These are phyloP conservation scores for Primulina eburnea DNA, from an alignment of 257 asterid genomes.

Conservation along the genomic window DNA sequence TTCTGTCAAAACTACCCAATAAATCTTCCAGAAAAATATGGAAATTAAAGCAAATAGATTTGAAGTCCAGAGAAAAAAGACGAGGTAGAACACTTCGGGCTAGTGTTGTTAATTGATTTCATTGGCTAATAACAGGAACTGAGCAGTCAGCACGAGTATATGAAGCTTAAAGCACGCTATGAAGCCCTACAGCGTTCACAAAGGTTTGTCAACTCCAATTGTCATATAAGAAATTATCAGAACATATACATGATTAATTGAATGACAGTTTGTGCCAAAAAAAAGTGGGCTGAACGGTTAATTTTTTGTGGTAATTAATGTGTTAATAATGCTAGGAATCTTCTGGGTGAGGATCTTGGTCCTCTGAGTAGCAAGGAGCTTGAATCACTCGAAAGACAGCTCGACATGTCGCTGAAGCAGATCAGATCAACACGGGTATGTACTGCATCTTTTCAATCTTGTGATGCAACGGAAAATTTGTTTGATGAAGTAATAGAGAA, in stretches of 20 bases:
- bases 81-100: neutral
- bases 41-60: too few relatives aligned
- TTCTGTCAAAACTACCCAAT: neutral
- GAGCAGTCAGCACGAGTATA: slow-evolving; percentile 97
- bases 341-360: slow-evolving; percentile 96
- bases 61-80: too few relatives aligned
- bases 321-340: slow-evolving; percentile 47
- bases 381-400: slow-evolving; percentile 91
- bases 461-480: neutral
- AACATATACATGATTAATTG: neutral
- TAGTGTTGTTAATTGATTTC: neutral
- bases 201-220: slow-evolving; percentile 43
- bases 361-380: slow-evolving; percentile 96
- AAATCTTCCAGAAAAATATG: neutral
- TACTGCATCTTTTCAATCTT: neutral
- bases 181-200: slow-evolving; percentile 94
- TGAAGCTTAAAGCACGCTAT: slow-evolving; percentile 93
- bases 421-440: slow-evolving; percentile 89
- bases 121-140: slow-evolving; percentile 50
- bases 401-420: slow-evolving; percentile 90
- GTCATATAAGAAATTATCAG: neutral
- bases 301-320: neutral
- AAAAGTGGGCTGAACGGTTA: neutral
- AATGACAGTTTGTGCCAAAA: too few relatives aligned
- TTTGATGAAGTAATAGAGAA: neutral